Conservation (phyloP, 2,329 filamentous ascomycete species). For the Fusarium falciforme region DNA sequence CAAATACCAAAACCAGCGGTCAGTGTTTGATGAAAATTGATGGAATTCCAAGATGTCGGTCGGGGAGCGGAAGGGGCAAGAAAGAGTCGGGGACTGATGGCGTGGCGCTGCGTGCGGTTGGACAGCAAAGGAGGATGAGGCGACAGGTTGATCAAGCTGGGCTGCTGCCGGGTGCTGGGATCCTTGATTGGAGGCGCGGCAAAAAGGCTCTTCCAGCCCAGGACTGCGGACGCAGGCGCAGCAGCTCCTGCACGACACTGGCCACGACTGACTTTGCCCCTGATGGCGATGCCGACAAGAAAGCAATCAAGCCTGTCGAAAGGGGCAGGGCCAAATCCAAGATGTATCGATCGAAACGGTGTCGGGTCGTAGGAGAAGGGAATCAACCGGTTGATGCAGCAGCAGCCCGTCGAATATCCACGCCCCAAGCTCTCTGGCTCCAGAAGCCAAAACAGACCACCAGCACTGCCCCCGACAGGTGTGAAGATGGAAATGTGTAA, state of each 20-base stretch:
- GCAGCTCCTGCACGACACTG: constrained; percentile 28
- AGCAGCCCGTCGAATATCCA: constrained; percentile 18
- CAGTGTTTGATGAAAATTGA: constrained; percentile 37
- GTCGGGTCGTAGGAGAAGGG: constrained; percentile 4
- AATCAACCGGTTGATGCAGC: constrained; percentile 14
- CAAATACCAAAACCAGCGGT: constrained; percentile 26
- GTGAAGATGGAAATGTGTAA: constrained; percentile 4
- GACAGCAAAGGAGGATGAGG: constrained; percentile 35
- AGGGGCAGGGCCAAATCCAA: background rate
- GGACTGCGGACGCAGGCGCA: constrained; percentile 29
- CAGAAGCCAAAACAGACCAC: constrained; percentile 28
- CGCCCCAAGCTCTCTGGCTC: constrained; percentile 19
- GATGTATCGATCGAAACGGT: background rate
- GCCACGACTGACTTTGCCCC: constrained; percentile 21
- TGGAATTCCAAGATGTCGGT: constrained; percentile 18
- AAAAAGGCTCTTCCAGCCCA: constrained; percentile 38
- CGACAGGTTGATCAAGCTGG: constrained; percentile 37
- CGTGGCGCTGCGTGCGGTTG: constrained; percentile 39
- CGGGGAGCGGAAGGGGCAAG: constrained; percentile 14
- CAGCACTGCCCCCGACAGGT: background rate
- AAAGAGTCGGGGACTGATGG: constrained; percentile 27
- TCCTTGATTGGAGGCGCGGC: constrained; percentile 40
- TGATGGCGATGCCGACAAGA: constrained; percentile 13
- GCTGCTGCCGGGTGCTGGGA: constrained; percentile 34
- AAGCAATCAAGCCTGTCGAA: constrained; percentile 8